Conservation (phyloP, 176 grass and related monocot genomes). For the Musa acuminata region DNA sequence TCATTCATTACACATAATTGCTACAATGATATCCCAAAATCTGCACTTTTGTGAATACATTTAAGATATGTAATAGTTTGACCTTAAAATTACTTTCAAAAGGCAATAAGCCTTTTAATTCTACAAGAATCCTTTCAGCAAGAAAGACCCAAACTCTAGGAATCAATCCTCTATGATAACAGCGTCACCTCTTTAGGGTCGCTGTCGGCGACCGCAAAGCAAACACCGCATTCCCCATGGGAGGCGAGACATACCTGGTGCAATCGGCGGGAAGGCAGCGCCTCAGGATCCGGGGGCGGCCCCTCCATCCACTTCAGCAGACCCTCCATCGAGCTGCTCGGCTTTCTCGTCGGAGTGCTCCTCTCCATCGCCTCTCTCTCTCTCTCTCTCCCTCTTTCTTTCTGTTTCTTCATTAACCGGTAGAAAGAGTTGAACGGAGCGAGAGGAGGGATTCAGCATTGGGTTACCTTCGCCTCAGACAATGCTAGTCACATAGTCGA, state of each 20-base stretch:
- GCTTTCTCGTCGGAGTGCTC: slow-evolving; percentile 82
- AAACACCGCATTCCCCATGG: background rate
- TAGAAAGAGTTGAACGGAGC: too few species aligned
- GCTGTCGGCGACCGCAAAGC: background rate
- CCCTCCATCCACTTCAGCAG: slow-evolving; percentile 82
- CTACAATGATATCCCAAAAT: too few species aligned
- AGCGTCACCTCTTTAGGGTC: slow-evolving; percentile 70
- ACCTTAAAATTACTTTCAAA: too few species aligned
- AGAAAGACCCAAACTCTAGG: background rate
- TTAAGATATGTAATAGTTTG: too few species aligned
- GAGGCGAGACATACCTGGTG: slow-evolving; percentile 34
- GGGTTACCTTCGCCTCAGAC: too few species aligned
- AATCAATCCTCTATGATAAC: background rate
- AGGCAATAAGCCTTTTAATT: too few species aligned
- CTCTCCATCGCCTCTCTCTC: slow-evolving; percentile 50
- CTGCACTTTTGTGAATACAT: too few species aligned
- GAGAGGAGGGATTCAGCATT: too few species aligned
- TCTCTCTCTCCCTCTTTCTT: slow-evolving; percentile 10
- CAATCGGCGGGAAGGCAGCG: slow-evolving; percentile 35
- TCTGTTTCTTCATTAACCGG: background rate
- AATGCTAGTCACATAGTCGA: too few species aligned
- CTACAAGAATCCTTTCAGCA: too few species aligned
- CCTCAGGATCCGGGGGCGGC: slow-evolving; percentile 21
- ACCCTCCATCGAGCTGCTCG: slow-evolving; percentile 68
- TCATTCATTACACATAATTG: too few species aligned